Base-by-base conservation (phyloP, 1,139 yeast species). In the Taphrina deformans region DNA sequence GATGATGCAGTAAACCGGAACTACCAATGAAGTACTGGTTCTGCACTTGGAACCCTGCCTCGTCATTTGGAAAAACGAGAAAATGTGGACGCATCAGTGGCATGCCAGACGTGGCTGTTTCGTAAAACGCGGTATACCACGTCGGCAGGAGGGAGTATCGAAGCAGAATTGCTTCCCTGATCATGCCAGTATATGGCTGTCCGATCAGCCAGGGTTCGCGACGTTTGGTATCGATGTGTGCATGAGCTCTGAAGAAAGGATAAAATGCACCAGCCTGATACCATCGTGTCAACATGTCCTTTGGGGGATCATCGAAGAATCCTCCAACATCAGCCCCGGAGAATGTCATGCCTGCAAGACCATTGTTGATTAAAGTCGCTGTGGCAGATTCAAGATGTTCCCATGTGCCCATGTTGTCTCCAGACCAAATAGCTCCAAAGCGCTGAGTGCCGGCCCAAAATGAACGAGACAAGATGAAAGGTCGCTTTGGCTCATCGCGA, bases 301-400 rank as follows among this genome's bases (percentile, higher is more conserved):
- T 80, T 1, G 85, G 78, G 0, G 99, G 99, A 74, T 93, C 83
- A 6, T 96, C 96, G 72, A 91, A 91, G 74, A 95, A 93, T 0
- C 99, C 99, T 38, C 97, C 98, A 45, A 93, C 95, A 77, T 93
- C 99, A 2, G 97, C 95, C 5, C 99, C 99, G 2, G 89, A 83
- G 77, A 92, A 92, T 40, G 97, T 96, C 87, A 86, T 86, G 4
- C 97, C 97, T 0, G 85, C 89, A 48, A 89, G 79, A 58, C 92
- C 91, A 69, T 87, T 83, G 2, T 96, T 88, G 67, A 93, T 78
- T 26, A 90, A 76, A 96, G 91, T 92, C 6, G 98, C 97, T 41
- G 91, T 82, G 0, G 97, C 89, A 6, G 84, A 80, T 71, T 83
- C 81, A 69, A 93, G 80, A 71, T 90, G 88, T 69, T 87, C 95